These are phyloP conservation scores for Fraxinus angustifolia DNA, from an alignment of 305 asterid genomes.

Conservation along the genomic window DNA sequence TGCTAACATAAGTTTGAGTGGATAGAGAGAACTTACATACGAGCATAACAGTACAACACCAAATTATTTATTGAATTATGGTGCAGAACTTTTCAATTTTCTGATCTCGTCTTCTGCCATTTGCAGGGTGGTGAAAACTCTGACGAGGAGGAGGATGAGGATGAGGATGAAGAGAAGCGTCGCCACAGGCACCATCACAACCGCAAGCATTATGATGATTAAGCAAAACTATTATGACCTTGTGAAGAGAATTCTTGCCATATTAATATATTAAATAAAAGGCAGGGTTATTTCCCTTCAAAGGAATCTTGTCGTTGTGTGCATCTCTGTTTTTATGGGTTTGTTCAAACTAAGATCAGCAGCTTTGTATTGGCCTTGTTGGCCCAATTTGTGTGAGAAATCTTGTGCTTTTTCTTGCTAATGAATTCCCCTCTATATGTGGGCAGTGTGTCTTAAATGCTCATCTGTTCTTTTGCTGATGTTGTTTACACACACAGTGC, in stretches of 20 bases:
- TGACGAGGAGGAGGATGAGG: slow-evolving; percentile 27
- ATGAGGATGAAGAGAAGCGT: slow-evolving; percentile 23
- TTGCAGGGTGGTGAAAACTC: slow-evolving; percentile 27
- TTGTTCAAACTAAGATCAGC: neutral
- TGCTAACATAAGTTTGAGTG: neutral
- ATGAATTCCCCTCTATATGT: neutral
- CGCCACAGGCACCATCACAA: slow-evolving; percentile 18
- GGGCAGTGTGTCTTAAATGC: neutral
- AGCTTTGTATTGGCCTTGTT: neutral
- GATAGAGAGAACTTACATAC: neutral
- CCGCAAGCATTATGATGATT: slow-evolving; percentile 30
- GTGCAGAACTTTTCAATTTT: neutral
- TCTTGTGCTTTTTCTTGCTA: neutral
- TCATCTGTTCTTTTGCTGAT: neutral
- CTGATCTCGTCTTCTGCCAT: neutral
- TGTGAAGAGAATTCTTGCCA: neutral
- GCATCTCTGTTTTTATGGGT: neutral
- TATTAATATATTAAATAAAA: slow-evolving; percentile 15
- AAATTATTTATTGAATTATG: neutral
- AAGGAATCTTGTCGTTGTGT: neutral
- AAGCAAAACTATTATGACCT: neutral
- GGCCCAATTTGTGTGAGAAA: neutral
- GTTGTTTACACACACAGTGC: neutral
- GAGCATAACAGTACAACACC: neutral
- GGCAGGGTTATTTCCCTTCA: slow-evolving; percentile 2